Percentiles rank a stretch among this genome's conserved stretches.
Conservation (phyloP, 176 grass and related monocot genomes). For the Aegilops umbellulata region DNA sequence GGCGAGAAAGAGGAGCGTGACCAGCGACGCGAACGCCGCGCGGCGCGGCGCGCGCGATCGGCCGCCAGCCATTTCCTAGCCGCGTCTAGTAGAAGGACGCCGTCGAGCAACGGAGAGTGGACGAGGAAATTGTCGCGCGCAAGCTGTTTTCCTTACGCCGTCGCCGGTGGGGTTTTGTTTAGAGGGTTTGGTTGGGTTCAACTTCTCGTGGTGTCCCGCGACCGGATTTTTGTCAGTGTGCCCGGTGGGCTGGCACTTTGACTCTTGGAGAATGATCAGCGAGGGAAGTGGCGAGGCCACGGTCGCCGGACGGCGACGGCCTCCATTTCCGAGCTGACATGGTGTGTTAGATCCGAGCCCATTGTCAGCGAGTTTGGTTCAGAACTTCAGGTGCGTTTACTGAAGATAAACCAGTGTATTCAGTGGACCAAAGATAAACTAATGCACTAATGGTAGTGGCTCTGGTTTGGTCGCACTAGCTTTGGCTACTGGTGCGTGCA, state of each 20-base stretch:
- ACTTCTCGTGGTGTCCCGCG: not conserved
- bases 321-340: not conserved
- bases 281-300: not conserved
- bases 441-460: not conserved
- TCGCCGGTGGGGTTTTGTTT: conserved; percentile 22
- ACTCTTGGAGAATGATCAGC: not conserved
- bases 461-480: conserved; percentile 26
- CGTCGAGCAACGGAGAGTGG: not conserved
- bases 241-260: conserved; percentile 42
- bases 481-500: not conserved
- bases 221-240: conserved; percentile 22
- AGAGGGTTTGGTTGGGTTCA: not conserved
- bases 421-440: not conserved
- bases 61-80: conserved; percentile 57
- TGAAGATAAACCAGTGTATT: not conserved
- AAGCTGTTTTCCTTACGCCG: not conserved
- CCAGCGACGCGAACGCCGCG: conserved; percentile 47
- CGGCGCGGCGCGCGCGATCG: conserved; percentile 40
- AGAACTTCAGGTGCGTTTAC: not conserved
- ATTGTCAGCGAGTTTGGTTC: not conserved
- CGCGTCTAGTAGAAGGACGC: not conserved
- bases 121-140: conserved; percentile 23
- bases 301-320: not conserved
- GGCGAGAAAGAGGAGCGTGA: conserved; percentile 52
- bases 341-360: not conserved